Conservation (phyloP, 495 filamentous ascomycete species). For the Penicillium desertorum region DNA sequence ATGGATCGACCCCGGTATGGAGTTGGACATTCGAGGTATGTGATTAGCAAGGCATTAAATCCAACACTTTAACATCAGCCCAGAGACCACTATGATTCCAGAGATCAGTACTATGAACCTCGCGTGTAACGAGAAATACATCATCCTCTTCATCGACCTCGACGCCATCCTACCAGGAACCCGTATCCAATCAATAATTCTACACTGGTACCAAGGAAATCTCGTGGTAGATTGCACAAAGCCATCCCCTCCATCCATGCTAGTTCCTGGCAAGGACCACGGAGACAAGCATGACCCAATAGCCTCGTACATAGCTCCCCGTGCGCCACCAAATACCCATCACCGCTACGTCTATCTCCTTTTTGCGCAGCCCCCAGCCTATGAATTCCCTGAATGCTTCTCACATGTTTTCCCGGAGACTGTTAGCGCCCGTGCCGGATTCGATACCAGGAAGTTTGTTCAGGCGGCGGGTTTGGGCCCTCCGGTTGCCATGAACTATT, state of each 20-base stretch:
- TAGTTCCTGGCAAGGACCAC: background rate
- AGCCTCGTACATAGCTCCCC: conserved; percentile 38
- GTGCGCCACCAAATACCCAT: conserved; percentile 30
- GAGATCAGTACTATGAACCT: conserved; percentile 23
- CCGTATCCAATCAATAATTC: conserved; percentile 24
- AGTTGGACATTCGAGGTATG: conserved; percentile 15
- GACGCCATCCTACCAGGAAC: conserved; percentile 33
- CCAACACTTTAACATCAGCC: conserved; percentile 13
- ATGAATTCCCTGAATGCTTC: conserved; percentile 34
- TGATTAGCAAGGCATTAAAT: background rate
- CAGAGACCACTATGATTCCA: conserved; percentile 21
- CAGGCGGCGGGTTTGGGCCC: conserved; percentile 25
- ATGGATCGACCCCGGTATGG: conserved; percentile 20
- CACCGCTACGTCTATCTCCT: conserved; percentile 44
- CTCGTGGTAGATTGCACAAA: conserved; percentile 17
- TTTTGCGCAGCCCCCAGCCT: conserved; percentile 32
- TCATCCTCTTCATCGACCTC: conserved; percentile 39
- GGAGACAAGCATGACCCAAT: background rate
- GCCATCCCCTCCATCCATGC: background rate
- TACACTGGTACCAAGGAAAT: conserved; percentile 44
- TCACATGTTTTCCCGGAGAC: conserved; percentile 28
- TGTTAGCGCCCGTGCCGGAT: conserved; percentile 29
- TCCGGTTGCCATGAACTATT: conserved; percentile 40
- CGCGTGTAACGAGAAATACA: conserved; percentile 18
- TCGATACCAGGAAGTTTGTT: conserved; percentile 35